phyloP scores from a whole-genome alignment of 1,139 yeast genomes.

The Hyphopichia pseudoburtonii region DNA sequence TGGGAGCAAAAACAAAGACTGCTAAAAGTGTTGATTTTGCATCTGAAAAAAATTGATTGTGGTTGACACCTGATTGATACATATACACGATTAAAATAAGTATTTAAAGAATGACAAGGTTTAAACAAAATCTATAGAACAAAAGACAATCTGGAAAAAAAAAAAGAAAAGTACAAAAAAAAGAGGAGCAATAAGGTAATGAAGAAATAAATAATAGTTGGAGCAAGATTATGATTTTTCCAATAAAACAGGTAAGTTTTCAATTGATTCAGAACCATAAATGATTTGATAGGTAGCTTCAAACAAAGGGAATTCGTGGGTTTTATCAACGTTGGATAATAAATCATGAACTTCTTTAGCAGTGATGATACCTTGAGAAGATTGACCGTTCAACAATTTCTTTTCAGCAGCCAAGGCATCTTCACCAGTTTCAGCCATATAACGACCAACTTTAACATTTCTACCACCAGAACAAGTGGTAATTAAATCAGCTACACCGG shows the following conservation, averaged over 20 bases:
- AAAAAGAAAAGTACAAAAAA: not conserved
- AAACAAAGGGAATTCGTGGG: constrained; percentile 81
- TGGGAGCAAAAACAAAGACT: too few relatives aligned
- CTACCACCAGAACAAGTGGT: constrained; percentile 97
- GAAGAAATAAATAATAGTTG: too few relatives aligned
- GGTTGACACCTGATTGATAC: too few relatives aligned
- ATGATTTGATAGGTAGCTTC: constrained; percentile 82
- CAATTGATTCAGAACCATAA: constrained; percentile 67
- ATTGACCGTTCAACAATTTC: constrained; percentile 84
- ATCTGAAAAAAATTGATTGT: too few relatives aligned
- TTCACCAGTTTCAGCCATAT: constrained; percentile 69
- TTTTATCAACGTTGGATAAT: constrained; percentile 57
- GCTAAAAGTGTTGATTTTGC: too few relatives aligned
- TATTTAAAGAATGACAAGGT: too few relatives aligned
- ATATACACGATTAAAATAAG: too few relatives aligned
- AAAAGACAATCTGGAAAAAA: too few relatives aligned
- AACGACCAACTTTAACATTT: constrained; percentile 84
- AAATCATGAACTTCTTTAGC: constrained; percentile 88
- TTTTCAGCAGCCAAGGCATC: constrained; percentile 79
- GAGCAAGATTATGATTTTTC: constrained; percentile 35
- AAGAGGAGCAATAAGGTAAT: not conserved
- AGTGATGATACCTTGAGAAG: constrained; percentile 91
- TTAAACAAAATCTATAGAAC: not conserved
- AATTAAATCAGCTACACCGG: constrained; percentile 96
- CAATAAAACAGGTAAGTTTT: constrained; percentile 60